Evolutionary conservation across 176 grass and related monocot genomes (phyloP).

Genomic region (Carex pumila): DNA sequence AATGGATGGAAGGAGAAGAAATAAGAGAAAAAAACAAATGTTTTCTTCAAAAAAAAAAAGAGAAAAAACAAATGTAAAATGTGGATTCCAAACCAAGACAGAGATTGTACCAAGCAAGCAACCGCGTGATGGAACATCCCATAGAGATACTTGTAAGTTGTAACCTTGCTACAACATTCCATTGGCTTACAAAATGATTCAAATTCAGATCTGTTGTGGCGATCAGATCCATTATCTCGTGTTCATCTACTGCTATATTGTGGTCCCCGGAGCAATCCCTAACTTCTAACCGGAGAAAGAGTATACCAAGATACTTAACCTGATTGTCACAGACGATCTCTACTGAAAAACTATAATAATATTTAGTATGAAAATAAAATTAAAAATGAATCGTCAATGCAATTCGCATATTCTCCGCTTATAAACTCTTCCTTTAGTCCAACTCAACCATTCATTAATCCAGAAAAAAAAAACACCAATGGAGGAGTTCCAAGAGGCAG

Average conservation of each 20-base stretch:
- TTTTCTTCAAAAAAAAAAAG: too few relatives aligned
- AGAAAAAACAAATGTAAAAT: too few relatives aligned
- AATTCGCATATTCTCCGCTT: neutral
- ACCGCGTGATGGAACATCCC: too few relatives aligned
- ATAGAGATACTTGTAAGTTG: too few relatives aligned
- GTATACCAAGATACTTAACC: neutral
- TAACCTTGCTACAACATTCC: neutral
- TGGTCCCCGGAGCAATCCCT: neutral
- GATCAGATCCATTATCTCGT: neutral
- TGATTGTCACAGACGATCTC: neutral
- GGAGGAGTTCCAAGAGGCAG: slow-evolving; percentile 22
- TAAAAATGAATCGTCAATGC: neutral
- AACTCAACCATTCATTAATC: neutral
- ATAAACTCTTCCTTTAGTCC: neutral
- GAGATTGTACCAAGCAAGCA: too few relatives aligned
- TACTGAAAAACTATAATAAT: neutral
- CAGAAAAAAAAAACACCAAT: neutral
- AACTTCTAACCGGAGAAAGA: neutral
- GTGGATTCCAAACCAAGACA: too few relatives aligned
- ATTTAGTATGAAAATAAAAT: neutral
- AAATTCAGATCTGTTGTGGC: neutral
- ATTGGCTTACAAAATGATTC: neutral
- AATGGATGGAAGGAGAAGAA: too few relatives aligned
- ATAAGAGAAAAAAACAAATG: too few relatives aligned
- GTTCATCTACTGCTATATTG: neutral